phyloP scores from a whole-genome alignment of 1,284 basidiomycete species.

The Phlebopus sp. region DNA sequence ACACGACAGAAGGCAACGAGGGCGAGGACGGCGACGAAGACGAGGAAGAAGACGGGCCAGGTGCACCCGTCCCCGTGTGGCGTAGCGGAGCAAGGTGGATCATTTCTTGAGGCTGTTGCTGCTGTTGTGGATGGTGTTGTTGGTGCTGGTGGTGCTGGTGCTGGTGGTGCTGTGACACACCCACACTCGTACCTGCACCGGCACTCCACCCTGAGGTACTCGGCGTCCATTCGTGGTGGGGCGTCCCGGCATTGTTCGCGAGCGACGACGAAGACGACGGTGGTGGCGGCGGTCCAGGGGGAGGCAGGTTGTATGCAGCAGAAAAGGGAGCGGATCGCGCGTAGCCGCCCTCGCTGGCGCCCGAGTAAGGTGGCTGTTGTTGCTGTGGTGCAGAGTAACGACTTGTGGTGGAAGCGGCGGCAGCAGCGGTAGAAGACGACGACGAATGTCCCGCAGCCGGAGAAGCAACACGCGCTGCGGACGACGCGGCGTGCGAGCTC shows the following conservation, averaged over 20 bases:
- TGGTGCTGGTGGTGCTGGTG: constrained; percentile 10
- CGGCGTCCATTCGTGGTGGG: too few relatives aligned
- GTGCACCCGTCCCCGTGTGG: constrained; percentile 11
- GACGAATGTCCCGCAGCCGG: not conserved
- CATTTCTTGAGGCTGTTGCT: constrained; percentile 34
- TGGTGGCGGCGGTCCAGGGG: constrained; percentile 3
- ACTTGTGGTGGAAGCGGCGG: too few relatives aligned
- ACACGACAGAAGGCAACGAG: constrained; percentile 16
- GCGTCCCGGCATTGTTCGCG: not conserved
- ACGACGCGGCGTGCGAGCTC: not conserved
- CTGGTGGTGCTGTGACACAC: too few relatives aligned
- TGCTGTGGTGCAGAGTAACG: too few relatives aligned
- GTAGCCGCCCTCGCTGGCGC: not conserved
- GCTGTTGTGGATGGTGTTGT: constrained; percentile 6
- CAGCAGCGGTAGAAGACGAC: not conserved
- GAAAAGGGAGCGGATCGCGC: not conserved
- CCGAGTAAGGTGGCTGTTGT: not conserved
- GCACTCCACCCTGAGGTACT: too few relatives aligned
- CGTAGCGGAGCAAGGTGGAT: constrained; percentile 59
- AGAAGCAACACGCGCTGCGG: constrained; percentile 6
- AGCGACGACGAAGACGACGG: constrained; percentile 24
- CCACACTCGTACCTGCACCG: too few relatives aligned
- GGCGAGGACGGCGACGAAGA: constrained; percentile 30
- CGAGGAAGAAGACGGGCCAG: constrained; percentile 15
- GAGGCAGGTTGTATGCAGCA: too few relatives aligned